Evolutionary conservation across 495 filamentous ascomycete species (phyloP).

Genomic region (Talaromyces nanjingensis): DNA sequence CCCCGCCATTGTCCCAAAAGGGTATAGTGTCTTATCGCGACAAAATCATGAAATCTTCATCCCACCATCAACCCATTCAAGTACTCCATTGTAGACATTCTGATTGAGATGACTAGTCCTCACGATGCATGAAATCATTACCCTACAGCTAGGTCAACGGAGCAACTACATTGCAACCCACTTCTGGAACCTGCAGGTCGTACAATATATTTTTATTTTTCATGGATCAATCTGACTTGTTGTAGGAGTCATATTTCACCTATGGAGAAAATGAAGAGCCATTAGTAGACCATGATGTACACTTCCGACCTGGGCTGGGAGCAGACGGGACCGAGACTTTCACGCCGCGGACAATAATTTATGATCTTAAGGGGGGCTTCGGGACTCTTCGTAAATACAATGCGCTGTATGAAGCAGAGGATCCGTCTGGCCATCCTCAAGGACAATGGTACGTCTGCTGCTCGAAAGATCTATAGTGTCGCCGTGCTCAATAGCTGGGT

Average conservation of each 20-base stretch:
- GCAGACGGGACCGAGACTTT: conserved; percentile 78
- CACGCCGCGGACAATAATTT: conserved; percentile 84
- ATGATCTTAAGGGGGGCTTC: conserved; percentile 91
- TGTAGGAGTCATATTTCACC: conserved; percentile 91
- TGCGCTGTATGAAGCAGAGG: conserved; percentile 71
- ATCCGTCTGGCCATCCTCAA: conserved; percentile 40
- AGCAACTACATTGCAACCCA: conserved; percentile 95
- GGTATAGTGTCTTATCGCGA: neutral
- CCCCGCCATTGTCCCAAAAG: neutral
- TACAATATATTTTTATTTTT: neutral
- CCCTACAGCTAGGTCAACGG: conserved; percentile 84
- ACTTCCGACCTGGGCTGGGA: conserved; percentile 83
- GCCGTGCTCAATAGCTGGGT: neutral
- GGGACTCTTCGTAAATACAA: conserved; percentile 82
- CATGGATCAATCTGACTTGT: conserved; percentile 14
- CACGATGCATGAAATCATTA: conserved; percentile 91
- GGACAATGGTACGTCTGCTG: conserved; percentile 51
- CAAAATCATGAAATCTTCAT: neutral
- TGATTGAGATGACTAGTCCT: neutral
- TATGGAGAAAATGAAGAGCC: conserved; percentile 64
- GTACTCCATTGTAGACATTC: no score
- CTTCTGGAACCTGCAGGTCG: conserved; percentile 93
- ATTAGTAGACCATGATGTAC: conserved; percentile 81
- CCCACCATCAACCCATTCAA: no score
- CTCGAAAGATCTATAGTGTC: neutral